phyloP scores from a whole-genome alignment of 306 rosid species.

The Cicer chorassanicum region DNA sequence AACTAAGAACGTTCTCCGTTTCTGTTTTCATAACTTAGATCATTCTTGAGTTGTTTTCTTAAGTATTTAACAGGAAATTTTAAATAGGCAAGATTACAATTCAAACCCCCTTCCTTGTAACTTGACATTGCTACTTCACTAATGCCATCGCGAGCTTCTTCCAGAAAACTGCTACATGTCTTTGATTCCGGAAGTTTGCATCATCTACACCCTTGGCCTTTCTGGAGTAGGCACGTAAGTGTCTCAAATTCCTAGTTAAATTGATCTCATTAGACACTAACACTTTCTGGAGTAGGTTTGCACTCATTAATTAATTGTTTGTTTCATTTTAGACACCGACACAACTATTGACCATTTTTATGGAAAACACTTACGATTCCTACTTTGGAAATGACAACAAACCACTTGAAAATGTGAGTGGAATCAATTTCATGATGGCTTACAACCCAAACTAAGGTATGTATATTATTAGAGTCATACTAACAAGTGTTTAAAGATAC shows the following conservation, averaged over 20 bases:
- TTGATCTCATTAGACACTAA: background rate
- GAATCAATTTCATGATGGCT: fast-evolving
- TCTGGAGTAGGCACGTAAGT: background rate
- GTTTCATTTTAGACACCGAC: background rate
- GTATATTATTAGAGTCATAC: background rate
- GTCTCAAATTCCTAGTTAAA: background rate
- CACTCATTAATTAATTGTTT: background rate
- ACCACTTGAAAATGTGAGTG: background rate
- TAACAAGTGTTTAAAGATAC: no score
- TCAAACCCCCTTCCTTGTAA: no score
- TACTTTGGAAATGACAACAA: conserved; percentile 21
- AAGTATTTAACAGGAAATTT: no score
- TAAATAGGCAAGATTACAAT: no score
- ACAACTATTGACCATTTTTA: conserved; percentile 42
- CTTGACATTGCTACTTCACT: no score
- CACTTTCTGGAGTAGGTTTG: no score
- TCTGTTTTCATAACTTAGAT: no score
- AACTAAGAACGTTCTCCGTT: no score
- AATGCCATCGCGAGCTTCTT: background rate
- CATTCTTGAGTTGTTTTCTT: no score
- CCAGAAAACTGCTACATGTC: conserved; percentile 21
- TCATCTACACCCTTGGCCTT: background rate
- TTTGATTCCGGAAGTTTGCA: background rate
- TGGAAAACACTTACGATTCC: background rate
- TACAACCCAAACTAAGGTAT: no score